phyloP scores from a whole-genome alignment of 108 stramenopile genomes.

The Pseudonitzschia pungens region DNA sequence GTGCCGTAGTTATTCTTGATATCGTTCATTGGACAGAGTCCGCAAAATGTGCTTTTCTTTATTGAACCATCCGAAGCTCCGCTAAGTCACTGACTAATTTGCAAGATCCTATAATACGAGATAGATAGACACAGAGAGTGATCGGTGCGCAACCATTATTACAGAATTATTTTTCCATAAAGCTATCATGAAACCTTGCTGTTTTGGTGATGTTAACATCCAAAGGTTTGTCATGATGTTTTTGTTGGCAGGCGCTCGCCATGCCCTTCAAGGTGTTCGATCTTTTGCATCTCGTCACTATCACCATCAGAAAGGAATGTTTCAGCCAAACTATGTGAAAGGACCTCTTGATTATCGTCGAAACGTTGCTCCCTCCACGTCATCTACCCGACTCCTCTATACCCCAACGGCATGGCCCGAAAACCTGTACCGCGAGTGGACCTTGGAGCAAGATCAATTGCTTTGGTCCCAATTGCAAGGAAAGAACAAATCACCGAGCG shows the following conservation, averaged over 20 bases:
- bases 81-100: too few relatives aligned
- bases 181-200: neutral
- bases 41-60: too few relatives aligned
- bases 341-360: neutral
- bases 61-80: too few relatives aligned
- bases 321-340: neutral
- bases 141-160: neutral
- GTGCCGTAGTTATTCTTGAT: too few relatives aligned
- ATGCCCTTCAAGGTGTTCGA: neutral
- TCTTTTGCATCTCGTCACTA: neutral
- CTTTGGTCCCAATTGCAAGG: conserved; percentile 55
- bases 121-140: neutral
- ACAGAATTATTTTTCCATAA: neutral
- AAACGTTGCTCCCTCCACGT: neutral
- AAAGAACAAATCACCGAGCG: conserved; percentile 51
- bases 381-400: neutral
- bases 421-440: conserved; percentile 79
- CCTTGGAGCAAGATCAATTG: conserved; percentile 73
- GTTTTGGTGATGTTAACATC: neutral
- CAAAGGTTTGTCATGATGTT: neutral
- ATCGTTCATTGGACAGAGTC: too few relatives aligned
- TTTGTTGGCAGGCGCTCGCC: neutral
- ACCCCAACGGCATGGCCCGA: conserved; percentile 32
- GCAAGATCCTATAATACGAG: neutral
- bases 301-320: neutral